Evolutionary conservation across 257 asterid species (phyloP).

Genomic region (Salvia miltiorrhiza): DNA sequence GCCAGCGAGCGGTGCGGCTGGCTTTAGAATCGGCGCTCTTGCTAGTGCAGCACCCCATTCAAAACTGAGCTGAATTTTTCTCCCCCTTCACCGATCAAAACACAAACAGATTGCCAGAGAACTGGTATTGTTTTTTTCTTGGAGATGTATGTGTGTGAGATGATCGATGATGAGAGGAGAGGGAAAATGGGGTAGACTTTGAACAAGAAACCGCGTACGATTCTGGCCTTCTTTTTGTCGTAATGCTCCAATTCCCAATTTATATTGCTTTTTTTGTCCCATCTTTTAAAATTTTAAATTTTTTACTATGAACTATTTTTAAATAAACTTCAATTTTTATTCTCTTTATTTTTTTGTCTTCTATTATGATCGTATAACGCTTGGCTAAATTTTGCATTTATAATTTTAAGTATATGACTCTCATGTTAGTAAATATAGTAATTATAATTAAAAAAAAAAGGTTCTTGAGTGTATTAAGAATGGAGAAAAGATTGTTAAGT

Average conservation of each 20-base stretch:
- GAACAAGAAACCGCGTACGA: constrained; percentile 49
- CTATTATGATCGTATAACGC: too few species aligned
- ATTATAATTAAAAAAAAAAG: too few species aligned
- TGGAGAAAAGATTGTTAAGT: too few species aligned
- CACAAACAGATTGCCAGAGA: constrained; percentile 4
- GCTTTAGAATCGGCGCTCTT: constrained; percentile 65
- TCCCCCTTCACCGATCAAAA: constrained; percentile 31
- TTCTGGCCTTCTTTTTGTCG: constrained; percentile 8
- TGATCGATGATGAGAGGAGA: constrained; percentile 19
- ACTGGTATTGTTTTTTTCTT: background rate
- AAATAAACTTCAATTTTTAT: too few species aligned
- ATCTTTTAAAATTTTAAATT: background rate
- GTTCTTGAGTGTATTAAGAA: too few species aligned
- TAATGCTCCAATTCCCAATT: background rate
- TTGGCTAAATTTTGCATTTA: too few species aligned
- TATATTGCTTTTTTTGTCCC: background rate
- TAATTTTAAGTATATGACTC: too few species aligned
- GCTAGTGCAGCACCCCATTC: constrained; percentile 85
- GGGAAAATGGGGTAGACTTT: constrained; percentile 30
- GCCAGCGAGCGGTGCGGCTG: constrained; percentile 77
- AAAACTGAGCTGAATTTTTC: background rate
- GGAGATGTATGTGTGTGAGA: constrained; percentile 15
- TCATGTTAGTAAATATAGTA: too few species aligned
- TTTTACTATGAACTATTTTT: background rate
- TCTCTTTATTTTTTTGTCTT: too few species aligned